Evolutionary conservation across 768 basidiomycete genomes (phyloP).

Genomic region (Termitomyces sp.): DNA sequence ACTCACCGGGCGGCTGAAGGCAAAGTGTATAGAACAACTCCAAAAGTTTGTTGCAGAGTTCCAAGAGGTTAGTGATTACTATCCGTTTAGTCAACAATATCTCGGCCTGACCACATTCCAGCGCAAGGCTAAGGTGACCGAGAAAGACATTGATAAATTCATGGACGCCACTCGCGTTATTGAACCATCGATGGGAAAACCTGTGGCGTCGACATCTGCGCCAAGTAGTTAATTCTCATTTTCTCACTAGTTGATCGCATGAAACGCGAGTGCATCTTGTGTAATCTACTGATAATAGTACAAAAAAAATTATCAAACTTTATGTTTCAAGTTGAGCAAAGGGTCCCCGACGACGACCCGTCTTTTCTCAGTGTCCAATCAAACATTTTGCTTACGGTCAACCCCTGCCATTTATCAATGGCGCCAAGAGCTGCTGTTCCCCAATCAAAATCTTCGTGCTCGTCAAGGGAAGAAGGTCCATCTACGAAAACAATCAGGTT

Average conservation of each 20-base stretch:
- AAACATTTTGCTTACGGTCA: slow-evolving; percentile 29
- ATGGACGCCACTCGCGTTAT: slow-evolving; percentile 84
- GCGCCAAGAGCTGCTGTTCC: slow-evolving; percentile 64
- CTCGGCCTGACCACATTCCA: slow-evolving; percentile 25
- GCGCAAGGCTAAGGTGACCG: slow-evolving; percentile 78
- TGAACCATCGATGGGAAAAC: slow-evolving; percentile 45
- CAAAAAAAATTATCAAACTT: not conserved
- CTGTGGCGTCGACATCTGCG: slow-evolving; percentile 7
- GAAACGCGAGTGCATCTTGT: not conserved
- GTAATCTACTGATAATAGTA: not conserved
- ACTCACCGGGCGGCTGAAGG: slow-evolving; percentile 89
- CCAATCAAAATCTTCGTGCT: slow-evolving; percentile 72
- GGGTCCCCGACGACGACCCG: slow-evolving; percentile 12
- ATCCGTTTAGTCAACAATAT: not conserved
- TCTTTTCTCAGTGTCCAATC: slow-evolving; percentile 44
- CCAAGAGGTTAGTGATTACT: slow-evolving; percentile 52
- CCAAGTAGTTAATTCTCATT: not conserved
- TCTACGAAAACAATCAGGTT: slow-evolving; percentile 72
- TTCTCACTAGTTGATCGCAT: not conserved
- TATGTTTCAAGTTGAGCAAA: slow-evolving; percentile 2
- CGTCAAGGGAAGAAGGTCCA: slow-evolving; percentile 46
- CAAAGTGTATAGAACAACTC: slow-evolving; percentile 74
- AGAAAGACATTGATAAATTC: slow-evolving; percentile 66
- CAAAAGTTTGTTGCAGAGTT: slow-evolving; percentile 83
- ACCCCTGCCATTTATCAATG: slow-evolving; percentile 53